Evolutionary conservation across 2,329 filamentous ascomycete species (phyloP).

Genomic region (Fusarium pseudoanthophilum): DNA sequence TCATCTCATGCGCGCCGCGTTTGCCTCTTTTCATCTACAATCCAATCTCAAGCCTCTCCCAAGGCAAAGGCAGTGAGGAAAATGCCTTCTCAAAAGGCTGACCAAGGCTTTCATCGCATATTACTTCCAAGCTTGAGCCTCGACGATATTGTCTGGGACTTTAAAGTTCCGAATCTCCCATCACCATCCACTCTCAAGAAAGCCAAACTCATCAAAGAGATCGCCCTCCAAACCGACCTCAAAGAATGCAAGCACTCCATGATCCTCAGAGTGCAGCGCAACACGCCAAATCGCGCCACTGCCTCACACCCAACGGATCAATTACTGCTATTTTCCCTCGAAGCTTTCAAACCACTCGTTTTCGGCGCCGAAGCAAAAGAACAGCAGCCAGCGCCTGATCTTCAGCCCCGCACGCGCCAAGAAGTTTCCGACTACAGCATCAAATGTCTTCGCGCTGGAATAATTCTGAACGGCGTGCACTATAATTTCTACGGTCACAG

Average conservation of each 20-base stretch:
- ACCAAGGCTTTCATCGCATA: neutral
- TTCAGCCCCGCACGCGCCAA: neutral
- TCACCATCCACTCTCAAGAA: neutral
- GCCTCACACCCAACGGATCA: accelerated
- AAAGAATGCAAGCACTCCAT: neutral
- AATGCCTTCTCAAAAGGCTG: neutral
- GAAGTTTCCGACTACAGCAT: slow-evolving; percentile 8
- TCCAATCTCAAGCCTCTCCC: neutral
- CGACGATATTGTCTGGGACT: neutral
- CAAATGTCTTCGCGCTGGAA: neutral
- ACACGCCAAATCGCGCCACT: neutral
- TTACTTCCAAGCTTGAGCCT: neutral
- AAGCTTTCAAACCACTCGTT: neutral
- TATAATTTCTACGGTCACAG: slow-evolving; percentile 9
- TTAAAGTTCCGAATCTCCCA: neutral
- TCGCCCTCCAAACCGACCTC: neutral
- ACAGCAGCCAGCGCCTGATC: neutral
- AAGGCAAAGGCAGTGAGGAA: neutral
- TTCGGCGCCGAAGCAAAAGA: neutral
- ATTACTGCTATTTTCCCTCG: neutral
- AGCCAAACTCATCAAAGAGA: neutral
- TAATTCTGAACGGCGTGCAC: neutral
- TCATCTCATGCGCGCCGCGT: accelerated
- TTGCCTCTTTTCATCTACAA: accelerated
- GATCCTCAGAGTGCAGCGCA: neutral